Base-by-base conservation (phyloP, 106 monocot genomes). In the Ottelia alismoides region DNA sequence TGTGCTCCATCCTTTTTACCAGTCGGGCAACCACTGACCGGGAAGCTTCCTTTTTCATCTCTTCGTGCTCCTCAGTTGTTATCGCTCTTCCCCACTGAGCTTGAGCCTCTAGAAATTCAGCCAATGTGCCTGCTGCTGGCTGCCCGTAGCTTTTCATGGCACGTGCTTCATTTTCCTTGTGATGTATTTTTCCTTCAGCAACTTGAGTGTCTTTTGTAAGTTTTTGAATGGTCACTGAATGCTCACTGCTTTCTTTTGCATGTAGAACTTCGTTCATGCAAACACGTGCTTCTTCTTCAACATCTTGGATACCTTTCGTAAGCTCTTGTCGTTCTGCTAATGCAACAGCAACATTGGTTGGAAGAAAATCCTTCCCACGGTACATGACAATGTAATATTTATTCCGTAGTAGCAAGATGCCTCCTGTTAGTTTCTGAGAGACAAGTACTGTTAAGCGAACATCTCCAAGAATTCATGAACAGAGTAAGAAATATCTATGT, bases 331-430 rank as follows among this genome's bases (percentile, higher is more conserved):
- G 82, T 85, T 98, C 90, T 50, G 82, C 82, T 69, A 98, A 76
- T 67, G 70, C 77, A 69, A 55, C 52, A 2, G 85, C 81, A 11
- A 98, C 90, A 68, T 76, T 56, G 19, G 82, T 51, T 49, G 98
- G 90, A 58, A 98, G 76, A 59, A 90, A 98, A 70, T 98, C 98
- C 57, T 98, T 98, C 22, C 98, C 98, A 47, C 98, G 89, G 62
- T 98, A 98, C 47, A 98, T 85, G 56, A 98, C 85, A 70, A 98
- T 98, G 56, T 82, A 98, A 62, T 67, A 98, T 61, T 90, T 98
- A 68, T 98, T 98, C 31, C 90, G 73, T 28, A 77, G 89, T 61
- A 98, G 81, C 47, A 98, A 82, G 17, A 69, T 68, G 31, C 98
- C 98, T 56, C 98, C 98, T 46, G 90, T 98, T 52, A 98, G 63